phyloP scores from a whole-genome alignment of 805 yeast species.

The Brettanomyces nanus region DNA sequence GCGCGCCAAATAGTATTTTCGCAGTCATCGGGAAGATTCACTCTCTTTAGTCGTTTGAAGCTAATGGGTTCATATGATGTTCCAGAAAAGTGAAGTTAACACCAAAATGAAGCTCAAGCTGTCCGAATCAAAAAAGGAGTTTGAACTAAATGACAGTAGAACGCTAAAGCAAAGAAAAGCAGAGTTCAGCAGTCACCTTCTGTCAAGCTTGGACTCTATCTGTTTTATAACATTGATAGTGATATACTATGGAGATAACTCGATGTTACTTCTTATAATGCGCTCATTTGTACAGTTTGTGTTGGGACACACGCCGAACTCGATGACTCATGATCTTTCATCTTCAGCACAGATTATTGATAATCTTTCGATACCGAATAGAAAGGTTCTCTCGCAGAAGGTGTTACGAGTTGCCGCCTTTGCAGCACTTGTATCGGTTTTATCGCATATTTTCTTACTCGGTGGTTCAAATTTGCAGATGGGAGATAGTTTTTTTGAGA shows the following conservation, averaged over 20 bases:
- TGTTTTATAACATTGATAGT: conserved; percentile 31
- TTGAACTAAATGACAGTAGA: conserved; percentile 31
- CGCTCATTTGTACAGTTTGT: conserved; percentile 31
- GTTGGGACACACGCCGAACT: conserved; percentile 32
- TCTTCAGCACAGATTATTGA: not conserved
- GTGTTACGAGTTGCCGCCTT: conserved; percentile 20
- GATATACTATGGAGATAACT: conserved; percentile 34
- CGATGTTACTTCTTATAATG: conserved; percentile 25
- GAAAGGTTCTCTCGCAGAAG: conserved; percentile 23
- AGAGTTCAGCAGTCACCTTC: conserved; percentile 30
- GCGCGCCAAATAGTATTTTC: too few species aligned
- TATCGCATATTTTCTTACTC: conserved; percentile 31
- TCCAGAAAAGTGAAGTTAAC: too few species aligned
- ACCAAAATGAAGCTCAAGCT: conserved; percentile 14
- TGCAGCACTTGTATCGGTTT: conserved; percentile 21
- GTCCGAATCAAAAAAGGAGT: conserved; percentile 23
- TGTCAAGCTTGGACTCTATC: conserved; percentile 25
- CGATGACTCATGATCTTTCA: conserved; percentile 10
- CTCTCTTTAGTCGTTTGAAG: too few species aligned
- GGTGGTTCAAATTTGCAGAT: conserved; percentile 7
- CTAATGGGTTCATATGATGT: too few species aligned
- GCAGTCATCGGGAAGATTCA: too few species aligned
- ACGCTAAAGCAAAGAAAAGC: conserved; percentile 35
- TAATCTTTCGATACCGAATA: conserved; percentile 10
- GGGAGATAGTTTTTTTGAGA: conserved; percentile 14